phyloP scores from a whole-genome alignment of 345 rosid species.

The Rhodomyrtus tomentosa region DNA sequence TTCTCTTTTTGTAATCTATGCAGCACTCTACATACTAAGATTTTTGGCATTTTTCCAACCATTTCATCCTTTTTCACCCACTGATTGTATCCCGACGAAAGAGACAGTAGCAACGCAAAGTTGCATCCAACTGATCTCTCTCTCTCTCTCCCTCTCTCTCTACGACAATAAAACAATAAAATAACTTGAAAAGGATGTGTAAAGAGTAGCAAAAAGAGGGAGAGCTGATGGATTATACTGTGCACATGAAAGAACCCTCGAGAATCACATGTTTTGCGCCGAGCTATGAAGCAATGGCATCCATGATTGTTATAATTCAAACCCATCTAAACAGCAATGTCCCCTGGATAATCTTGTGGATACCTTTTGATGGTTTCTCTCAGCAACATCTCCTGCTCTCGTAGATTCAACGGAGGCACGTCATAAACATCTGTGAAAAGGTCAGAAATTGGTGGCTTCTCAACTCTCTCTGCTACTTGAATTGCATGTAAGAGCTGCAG shows the following conservation, averaged over 20 bases:
- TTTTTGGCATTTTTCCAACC: not conserved
- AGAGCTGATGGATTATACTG: not conserved
- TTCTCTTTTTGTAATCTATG: not conserved
- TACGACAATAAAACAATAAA: not conserved
- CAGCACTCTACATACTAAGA: not conserved
- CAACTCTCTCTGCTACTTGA: constrained; percentile 58
- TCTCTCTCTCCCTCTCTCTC: no score
- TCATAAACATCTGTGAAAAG: constrained; percentile 76
- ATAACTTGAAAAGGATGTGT: not conserved
- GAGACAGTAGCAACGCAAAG: not conserved
- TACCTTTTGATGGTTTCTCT: constrained; percentile 38
- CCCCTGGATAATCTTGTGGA: constrained; percentile 62
- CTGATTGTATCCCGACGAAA: not conserved
- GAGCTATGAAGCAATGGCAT: not conserved
- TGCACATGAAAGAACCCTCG: not conserved
- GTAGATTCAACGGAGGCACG: constrained; percentile 51
- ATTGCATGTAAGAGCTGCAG: constrained; percentile 62
- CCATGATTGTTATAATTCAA: not conserved
- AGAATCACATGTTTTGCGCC: not conserved
- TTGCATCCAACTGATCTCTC: no score
- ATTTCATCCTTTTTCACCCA: not conserved
- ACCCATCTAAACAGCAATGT: constrained; percentile 38
- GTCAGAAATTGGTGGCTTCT: constrained; percentile 56
- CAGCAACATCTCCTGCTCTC: constrained; percentile 52
- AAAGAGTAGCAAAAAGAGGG: not conserved